Evolutionary conservation across 768 basidiomycete species (phyloP).

Genomic region (Psilocybe azurescens): DNA sequence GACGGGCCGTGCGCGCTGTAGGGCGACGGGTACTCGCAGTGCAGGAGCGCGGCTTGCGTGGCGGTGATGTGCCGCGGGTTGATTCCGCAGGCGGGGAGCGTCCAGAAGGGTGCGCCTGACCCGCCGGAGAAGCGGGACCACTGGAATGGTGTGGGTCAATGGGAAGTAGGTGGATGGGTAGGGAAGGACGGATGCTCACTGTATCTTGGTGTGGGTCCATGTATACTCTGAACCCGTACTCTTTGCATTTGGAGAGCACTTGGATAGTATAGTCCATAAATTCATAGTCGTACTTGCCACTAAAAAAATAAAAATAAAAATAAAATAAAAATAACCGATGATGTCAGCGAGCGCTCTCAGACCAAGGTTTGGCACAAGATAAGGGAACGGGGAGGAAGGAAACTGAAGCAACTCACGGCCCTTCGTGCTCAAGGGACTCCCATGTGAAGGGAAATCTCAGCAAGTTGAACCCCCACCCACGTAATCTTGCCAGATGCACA

Average conservation of each 20-base stretch:
- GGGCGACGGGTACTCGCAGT: constrained; percentile 83
- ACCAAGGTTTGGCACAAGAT: too few relatives aligned
- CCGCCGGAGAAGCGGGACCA: constrained; percentile 97
- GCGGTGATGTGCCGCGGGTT: constrained; percentile 84
- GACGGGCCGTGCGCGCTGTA: constrained; percentile 48
- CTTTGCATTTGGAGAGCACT: constrained; percentile 89
- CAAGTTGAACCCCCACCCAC: constrained; percentile 94
- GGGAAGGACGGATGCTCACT: constrained; percentile 54
- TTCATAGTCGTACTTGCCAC: constrained; percentile 87
- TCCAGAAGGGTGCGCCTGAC: constrained; percentile 96
- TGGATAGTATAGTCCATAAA: constrained; percentile 92
- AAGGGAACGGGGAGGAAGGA: background rate
- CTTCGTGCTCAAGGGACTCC: constrained; percentile 93
- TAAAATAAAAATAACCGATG: constrained; percentile 12
- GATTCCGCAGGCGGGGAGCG: constrained; percentile 87
- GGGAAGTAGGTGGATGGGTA: background rate
- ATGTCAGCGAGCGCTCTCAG: background rate
- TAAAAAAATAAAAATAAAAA: constrained; percentile 33
- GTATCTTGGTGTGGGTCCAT: constrained; percentile 97
- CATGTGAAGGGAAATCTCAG: constrained; percentile 88
- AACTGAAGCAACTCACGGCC: constrained; percentile 75
- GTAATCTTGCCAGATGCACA: constrained; percentile 82
- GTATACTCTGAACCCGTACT: constrained; percentile 89
- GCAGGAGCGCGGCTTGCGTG: constrained; percentile 85
- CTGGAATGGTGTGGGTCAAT: constrained; percentile 39